Evolutionary conservation across 1,139 yeast species (phyloP), one percentile per base, ranked within the genome.

Genomic region (Suhomyces ambrosiae): DNA sequence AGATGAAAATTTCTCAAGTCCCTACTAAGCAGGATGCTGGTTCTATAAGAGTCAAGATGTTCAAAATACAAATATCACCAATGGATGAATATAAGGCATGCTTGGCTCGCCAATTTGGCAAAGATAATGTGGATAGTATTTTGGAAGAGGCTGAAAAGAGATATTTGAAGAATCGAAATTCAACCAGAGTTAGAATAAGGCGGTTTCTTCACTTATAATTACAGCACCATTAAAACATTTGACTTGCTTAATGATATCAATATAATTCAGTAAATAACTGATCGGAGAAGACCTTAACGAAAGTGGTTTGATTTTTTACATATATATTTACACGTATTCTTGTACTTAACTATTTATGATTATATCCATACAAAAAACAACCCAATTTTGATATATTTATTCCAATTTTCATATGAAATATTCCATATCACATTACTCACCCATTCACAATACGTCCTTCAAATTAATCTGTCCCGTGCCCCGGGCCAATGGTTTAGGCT

Each of bases 401-500:
- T n/a, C n/a, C n/a, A n/a, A n/a, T n/a, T n/a, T n/a, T n/a, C n/a
- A n/a, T n/a, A n/a, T n/a, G n/a, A n/a, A n/a, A n/a, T n/a, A n/a
- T n/a, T n/a, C n/a, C n/a, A n/a, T n/a, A n/a, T n/a, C n/a, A n/a
- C n/a, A n/a, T n/a, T n/a, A n/a, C n/a, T n/a, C n/a, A n/a, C n/a
- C n/a, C n/a, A n/a, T n/a, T 38, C 16, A 38, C 23, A 83, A 60
- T 3, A 78, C 79, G 45, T 85, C 89, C 57, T 83, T 82, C 54
- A 86, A 65, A 47, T 70, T 80, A 23, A 85, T 69, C 52, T 81
- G 77, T 1, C 82, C 95, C 11, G 82, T 55, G 1, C 95, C 95
- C 46, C 95, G 68, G 38, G 75, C 74, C 46, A 85, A 69, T 1
- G 95, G 94, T 53, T 82, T 68, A 3, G 89, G 89, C 53, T 86